Percentiles rank a stretch among this genome's conserved stretches.
Conservation (phyloP, 768 basidiomycete genomes). For the Leccinum fibrillosum region DNA sequence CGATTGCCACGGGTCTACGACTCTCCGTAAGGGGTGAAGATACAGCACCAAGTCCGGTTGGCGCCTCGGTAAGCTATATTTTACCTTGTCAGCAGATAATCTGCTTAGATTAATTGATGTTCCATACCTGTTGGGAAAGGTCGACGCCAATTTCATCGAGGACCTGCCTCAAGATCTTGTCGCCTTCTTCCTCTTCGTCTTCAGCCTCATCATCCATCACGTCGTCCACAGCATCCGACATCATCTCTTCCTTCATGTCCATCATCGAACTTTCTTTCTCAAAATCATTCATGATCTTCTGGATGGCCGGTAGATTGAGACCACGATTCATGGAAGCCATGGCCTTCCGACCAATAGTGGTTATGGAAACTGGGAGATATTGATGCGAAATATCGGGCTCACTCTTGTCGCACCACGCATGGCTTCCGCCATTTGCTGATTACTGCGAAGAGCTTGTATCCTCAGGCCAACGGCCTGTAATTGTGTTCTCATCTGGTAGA, state of each 20-base stretch:
- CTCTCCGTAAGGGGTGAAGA: conserved; percentile 59
- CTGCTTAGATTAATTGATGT: not conserved
- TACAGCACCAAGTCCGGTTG: conserved; percentile 62
- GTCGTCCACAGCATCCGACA: conserved; percentile 97
- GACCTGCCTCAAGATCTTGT: conserved; percentile 93
- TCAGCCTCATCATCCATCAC: conserved; percentile 91
- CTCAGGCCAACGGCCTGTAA: conserved; percentile 92
- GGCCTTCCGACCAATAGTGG: conserved; percentile 51
- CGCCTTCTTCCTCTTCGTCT: conserved; percentile 94
- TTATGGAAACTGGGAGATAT: conserved; percentile 1
- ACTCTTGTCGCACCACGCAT: conserved; percentile 98
- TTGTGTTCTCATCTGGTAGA: conserved; percentile 98
- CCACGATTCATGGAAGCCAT: conserved; percentile 98
- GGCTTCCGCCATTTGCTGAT: conserved; percentile 99
- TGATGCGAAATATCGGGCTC: conserved; percentile 29
- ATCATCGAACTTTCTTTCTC: conserved; percentile 96
- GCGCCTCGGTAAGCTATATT: conserved; percentile 76
- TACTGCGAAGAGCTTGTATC: conserved; percentile 94
- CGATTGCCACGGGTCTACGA: conserved; percentile 83
- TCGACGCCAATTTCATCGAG: conserved; percentile 95
- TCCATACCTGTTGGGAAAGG: conserved; percentile 75
- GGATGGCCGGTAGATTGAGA: conserved; percentile 91
- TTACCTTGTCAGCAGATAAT: conserved; percentile 9
- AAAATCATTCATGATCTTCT: conserved; percentile 96
- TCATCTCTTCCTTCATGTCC: conserved; percentile 99